Conservation (phyloP, 2,329 filamentous ascomycete species). For the Fusarium graminum region DNA sequence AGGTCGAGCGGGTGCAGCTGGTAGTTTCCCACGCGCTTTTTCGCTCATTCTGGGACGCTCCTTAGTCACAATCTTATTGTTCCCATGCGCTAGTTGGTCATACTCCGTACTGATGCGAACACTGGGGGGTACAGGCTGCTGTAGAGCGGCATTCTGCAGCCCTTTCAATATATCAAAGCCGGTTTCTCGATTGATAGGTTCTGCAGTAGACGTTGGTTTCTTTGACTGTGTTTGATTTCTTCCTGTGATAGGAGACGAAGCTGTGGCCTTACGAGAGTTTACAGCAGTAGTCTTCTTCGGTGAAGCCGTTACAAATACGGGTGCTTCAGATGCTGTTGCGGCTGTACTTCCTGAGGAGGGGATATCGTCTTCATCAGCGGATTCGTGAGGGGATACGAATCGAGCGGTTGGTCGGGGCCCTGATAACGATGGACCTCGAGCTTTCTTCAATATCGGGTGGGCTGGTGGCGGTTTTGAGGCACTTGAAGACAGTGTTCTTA, state of each 20-base stretch:
- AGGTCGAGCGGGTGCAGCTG: slow-evolving; percentile 46
- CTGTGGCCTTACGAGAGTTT: slow-evolving; percentile 58
- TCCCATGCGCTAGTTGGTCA: slow-evolving; percentile 7
- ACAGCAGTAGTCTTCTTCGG: slow-evolving; percentile 44
- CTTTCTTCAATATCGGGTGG: slow-evolving; percentile 72
- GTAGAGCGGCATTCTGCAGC: slow-evolving; percentile 43
- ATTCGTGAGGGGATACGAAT: slow-evolving; percentile 68
- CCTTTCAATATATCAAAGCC: slow-evolving; percentile 40
- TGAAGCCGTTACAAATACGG: slow-evolving; percentile 46
- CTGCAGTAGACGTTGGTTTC: slow-evolving; percentile 53
- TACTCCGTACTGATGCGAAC: slow-evolving; percentile 43
- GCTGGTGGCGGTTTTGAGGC: slow-evolving; percentile 61
- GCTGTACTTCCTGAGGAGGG: slow-evolving; percentile 59
- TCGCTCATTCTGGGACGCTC: slow-evolving; percentile 52
- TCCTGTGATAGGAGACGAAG: slow-evolving; percentile 59
- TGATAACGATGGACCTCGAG: slow-evolving; percentile 64
- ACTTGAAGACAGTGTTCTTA: slow-evolving; percentile 55
- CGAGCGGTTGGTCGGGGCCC: slow-evolving; percentile 70
- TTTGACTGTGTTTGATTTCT: slow-evolving; percentile 61
- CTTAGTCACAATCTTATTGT: slow-evolving; percentile 15
- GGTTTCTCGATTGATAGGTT: slow-evolving; percentile 51
- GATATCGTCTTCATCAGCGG: slow-evolving; percentile 60
- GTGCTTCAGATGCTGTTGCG: slow-evolving; percentile 51
- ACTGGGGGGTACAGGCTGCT: slow-evolving; percentile 48
- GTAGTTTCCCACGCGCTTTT: slow-evolving; percentile 65